phyloP scores from a whole-genome alignment of 371 early-diverging fungal genomes.

The Syncephalastrum sp. region DNA sequence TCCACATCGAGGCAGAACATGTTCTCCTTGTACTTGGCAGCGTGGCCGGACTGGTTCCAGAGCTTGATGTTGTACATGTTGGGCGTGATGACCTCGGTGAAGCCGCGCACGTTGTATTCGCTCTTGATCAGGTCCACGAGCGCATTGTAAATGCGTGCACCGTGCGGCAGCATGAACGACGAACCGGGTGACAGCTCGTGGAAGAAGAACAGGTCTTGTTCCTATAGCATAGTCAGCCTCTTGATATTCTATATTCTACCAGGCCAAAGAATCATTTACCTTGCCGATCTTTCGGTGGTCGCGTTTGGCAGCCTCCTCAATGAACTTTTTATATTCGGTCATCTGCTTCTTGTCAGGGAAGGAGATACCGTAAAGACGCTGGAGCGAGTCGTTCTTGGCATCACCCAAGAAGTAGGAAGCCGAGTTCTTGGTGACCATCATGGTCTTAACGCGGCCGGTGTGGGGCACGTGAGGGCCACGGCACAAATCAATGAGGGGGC shows the following conservation, averaged over 20 bases:
- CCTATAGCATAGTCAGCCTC: conserved; percentile 19
- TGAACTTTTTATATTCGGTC: conserved; percentile 91
- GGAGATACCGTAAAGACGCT: conserved; percentile 98
- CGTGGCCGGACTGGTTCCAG: conserved; percentile 99
- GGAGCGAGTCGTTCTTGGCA: conserved; percentile 94
- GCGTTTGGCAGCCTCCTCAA: conserved; percentile 96
- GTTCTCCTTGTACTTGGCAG: conserved; percentile 98
- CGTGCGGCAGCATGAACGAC: conserved; percentile 97
- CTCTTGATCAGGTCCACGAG: conserved; percentile 84
- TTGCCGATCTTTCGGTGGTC: conserved; percentile 98
- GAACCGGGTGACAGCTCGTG: conserved; percentile 96
- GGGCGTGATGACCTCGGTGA: conserved; percentile 96
- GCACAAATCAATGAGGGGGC: conserved; percentile 99
- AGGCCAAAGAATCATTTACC: conserved; percentile 6
- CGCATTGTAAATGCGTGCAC: conserved; percentile 94
- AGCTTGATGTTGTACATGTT: conserved; percentile 94
- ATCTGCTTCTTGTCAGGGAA: conserved; percentile 98
- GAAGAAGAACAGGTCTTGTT: conserved; percentile 98
- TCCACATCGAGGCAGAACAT: conserved; percentile 96
- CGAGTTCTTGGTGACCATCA: conserved; percentile 96
- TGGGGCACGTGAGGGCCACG: conserved; percentile 97
- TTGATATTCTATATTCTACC: background rate
- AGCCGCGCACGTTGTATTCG: conserved; percentile 80
- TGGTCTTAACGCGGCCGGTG: conserved; percentile 94
- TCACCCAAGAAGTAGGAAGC: conserved; percentile 99